Evolutionary conservation across 805 yeast genomes (phyloP), one percentile per base, ranked within the genome.

Genomic region (Pichia manshurica): DNA sequence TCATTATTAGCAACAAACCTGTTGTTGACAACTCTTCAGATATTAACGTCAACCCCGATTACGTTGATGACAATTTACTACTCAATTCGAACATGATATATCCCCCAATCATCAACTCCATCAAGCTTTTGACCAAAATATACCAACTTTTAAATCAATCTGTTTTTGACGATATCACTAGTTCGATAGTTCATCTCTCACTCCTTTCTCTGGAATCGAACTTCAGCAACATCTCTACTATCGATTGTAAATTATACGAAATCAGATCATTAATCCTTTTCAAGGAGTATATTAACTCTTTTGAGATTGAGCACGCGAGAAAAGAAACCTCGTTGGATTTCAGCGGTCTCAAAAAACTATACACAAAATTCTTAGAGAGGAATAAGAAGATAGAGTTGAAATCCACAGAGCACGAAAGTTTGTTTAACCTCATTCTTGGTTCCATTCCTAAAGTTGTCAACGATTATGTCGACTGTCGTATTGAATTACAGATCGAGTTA

Each of bases 81-180:
- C 5, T 32, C 12, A 38, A 34, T 13, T 20, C 41, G 12, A 33
- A 22, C 12, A 32, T 50, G 9, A 51, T 66, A 57, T 88, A 86
- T 61, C 79, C 87, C 13, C 96, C 96, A 1, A 68, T 88, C 40
- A 73, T 77, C 3, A 78, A 77, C 47, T 82, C 95, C 0, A 66
- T 89, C 38, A 75, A 82, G 0, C 66, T 91, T 5, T 67, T 90
- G 28, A 81, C 88, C 31, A 84, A 80, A 60, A 83, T 90, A 20
- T 87, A 87, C 60, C 95, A 87, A 57, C 69, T 89, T 56, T 77
- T 91, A 33, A 82, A 83, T 54, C 80, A 90, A 2, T 68, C 75
- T 12, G 85, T 88, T 2, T 91, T 90, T 66, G 96, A 88, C 61
- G 96, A 87, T 59, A 67, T 90, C 53, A 96, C 96, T 0, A 96